Percentiles rank a stretch among this genome's conserved stretches.
Evolutionary conservation across 106 monocot species (phyloP).

Genomic region (Dioscorea alata): DNA sequence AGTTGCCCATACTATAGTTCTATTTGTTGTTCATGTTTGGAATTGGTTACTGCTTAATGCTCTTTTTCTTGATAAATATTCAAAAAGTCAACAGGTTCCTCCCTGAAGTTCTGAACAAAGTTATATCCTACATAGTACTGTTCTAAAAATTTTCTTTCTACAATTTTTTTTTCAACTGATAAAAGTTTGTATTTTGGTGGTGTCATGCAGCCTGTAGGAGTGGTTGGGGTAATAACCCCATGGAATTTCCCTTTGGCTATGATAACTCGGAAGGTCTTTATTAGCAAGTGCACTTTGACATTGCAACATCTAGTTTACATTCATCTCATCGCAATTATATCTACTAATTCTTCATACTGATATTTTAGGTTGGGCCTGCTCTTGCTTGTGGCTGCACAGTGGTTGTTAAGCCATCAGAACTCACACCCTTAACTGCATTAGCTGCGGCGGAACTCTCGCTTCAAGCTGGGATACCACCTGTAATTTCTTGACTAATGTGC

Average conservation of each 20-base stretch:
- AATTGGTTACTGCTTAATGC: too few relatives aligned
- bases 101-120: too few relatives aligned
- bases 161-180: too few relatives aligned
- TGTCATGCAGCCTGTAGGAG: conserved; percentile 85
- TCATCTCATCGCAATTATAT: background rate
- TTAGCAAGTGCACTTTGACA: background rate
- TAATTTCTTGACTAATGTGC: conserved; percentile 26
- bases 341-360: background rate
- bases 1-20: too few relatives aligned
- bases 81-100: too few relatives aligned
- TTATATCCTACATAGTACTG: too few relatives aligned
- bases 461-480: conserved; percentile 91
- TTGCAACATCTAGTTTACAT: background rate
- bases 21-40: too few relatives aligned
- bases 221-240: conserved; percentile 87
- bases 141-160: too few relatives aligned
- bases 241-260: conserved; percentile 98
- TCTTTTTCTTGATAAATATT: too few relatives aligned
- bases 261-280: conserved; percentile 83
- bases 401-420: conserved; percentile 85
- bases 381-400: conserved; percentile 87
- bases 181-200: background rate
- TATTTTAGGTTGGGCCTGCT: conserved; percentile 80
- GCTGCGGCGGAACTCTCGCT: conserved; percentile 89
- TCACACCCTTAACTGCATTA: conserved; percentile 85